Evolutionary conservation across 1,284 basidiomycete species (phyloP), one percentile per base, ranked within the genome.

Genomic region (Fomes fomentarius): DNA sequence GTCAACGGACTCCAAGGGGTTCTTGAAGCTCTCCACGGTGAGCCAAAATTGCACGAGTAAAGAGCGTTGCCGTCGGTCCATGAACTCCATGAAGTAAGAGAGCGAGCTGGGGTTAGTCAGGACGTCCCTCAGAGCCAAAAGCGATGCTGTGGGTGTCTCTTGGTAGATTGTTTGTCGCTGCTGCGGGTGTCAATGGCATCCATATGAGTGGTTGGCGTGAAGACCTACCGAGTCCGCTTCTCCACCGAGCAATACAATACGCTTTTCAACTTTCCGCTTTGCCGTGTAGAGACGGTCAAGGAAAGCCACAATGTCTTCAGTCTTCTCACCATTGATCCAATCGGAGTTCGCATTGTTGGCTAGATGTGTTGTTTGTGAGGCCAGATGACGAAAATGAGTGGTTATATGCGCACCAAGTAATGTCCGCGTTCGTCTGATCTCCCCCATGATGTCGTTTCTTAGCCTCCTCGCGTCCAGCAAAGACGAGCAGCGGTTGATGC

Each of bases 31-130:
- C 71, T 98, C 94, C 1, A 98, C 93, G 0, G 94, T 93, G 2
- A 98, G 78, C 96, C 96, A 98, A 73, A 98, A 99, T 63, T 98
- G 96, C 2, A 98, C 91, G 3, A 94, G 83, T 9, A 93, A 70
- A 14, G 94, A 91, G 26, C 92, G 85, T 53, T 87, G 81, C 2
- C 91, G 84, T 7, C 96, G 84, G 62, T 98, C 96, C 93, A 98
- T 96, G 67, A 93, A 96, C 73, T 99, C 96, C 86, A 98, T 96
- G 74, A 96, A 94, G 69, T 96, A 96, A 1, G 92, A 94, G 1
- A 98, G 80, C 0, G 94, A 93, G 26, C 87, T 90, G 0, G 95
- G 93, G 62, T 94, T 94, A 31, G 85, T 79, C 1, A 98, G 83
- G 38, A 98, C 81, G 44, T 93, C 87, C 37, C 89, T 83, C 7